Percentiles rank a stretch among this genome's conserved stretches.
phyloP scores from a whole-genome alignment of 306 rosid species.

The Sindora glabra region DNA sequence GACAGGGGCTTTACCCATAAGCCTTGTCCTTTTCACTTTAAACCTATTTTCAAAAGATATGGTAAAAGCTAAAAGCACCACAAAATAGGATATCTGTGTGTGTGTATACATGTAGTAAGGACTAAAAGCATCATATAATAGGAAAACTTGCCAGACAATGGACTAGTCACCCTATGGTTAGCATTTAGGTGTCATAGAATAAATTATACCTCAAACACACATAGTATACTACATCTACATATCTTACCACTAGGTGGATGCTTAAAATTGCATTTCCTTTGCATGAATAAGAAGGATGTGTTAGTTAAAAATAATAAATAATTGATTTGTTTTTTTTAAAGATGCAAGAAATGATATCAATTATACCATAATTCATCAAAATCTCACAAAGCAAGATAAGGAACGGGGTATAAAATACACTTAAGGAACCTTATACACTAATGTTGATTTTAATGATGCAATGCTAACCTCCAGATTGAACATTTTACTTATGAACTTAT shows the following conservation, averaged over 20 bases:
- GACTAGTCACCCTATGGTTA: too few relatives aligned
- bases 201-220: slow-evolving; percentile 86
- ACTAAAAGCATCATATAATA: too few relatives aligned
- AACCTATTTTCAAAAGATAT: slow-evolving; percentile 55
- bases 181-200: too few relatives aligned
- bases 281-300: slow-evolving; percentile 19
- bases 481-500: too few relatives aligned
- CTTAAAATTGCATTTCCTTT: slow-evolving; percentile 98
- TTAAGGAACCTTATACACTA: too few relatives aligned
- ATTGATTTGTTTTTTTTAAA: not conserved
- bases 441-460: too few relatives aligned
- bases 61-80: not conserved
- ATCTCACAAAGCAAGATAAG: not conserved
- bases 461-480: too few relatives aligned
- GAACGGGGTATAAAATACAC: not conserved
- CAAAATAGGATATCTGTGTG: too few relatives aligned
- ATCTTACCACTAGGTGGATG: slow-evolving; percentile 99
- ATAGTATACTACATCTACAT: slow-evolving; percentile 89
- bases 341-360: not conserved
- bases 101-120: too few relatives aligned
- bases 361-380: not conserved
- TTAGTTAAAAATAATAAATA: not conserved
- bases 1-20: slow-evolving; percentile 96
- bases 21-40: slow-evolving; percentile 98
- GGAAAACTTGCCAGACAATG: too few relatives aligned